Evolutionary conservation across 2,329 filamentous ascomycete genomes (phyloP).

Genomic region (Aspergillus latus): DNA sequence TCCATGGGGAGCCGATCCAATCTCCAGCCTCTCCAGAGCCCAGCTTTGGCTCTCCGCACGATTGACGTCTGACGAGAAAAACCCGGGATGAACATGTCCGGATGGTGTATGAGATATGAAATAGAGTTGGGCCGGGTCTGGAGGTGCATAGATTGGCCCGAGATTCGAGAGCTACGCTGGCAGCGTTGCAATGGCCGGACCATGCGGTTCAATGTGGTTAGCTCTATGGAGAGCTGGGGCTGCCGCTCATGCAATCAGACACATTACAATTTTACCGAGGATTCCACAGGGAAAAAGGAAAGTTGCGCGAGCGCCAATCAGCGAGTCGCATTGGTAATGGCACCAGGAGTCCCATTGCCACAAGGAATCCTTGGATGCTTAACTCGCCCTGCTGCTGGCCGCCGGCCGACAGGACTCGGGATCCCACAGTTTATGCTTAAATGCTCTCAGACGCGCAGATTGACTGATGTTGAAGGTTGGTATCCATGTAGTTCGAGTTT

Average conservation of each 20-base stretch:
- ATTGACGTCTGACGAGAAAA: neutral
- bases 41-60: neutral
- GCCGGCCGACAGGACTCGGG: neutral
- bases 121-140: neutral
- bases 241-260: neutral
- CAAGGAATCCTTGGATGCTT: neutral
- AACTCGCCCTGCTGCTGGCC: neutral
- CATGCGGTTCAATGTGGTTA: neutral
- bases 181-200: neutral
- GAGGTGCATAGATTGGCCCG: neutral
- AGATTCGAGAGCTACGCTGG: neutral
- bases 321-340: neutral
- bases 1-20: neutral
- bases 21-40: neutral
- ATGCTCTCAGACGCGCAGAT: neutral
- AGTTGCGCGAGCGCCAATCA: constrained; percentile 1
- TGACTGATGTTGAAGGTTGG: neutral
- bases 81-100: neutral
- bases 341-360: neutral
- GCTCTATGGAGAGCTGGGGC: neutral
- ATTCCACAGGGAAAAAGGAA: neutral
- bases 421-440: neutral
- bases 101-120: neutral
- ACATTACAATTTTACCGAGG: neutral
- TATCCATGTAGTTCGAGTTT: neutral